These are phyloP conservation scores for Parafenestella ontariensis DNA, from an alignment of 2,329 filamentous ascomycete species.

Conservation along the genomic window DNA sequence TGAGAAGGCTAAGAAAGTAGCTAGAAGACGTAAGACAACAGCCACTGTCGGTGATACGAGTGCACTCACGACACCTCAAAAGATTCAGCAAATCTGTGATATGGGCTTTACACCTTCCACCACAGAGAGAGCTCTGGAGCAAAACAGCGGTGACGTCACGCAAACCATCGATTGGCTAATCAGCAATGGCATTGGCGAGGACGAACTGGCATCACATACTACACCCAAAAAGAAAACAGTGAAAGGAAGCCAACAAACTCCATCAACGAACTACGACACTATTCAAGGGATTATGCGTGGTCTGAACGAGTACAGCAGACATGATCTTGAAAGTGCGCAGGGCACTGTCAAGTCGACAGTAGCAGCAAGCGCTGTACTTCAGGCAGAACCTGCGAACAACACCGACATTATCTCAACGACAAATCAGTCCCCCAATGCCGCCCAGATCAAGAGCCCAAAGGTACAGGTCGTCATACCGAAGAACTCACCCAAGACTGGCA, in stretches of 20 bases:
- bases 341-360: background rate
- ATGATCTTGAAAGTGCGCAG: background rate
- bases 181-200: slow-evolving; percentile 30
- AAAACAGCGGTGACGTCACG: slow-evolving; percentile 39
- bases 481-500: slow-evolving; percentile 8
- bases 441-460: slow-evolving; percentile 18
- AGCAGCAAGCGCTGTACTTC: background rate
- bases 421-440: background rate
- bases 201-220: slow-evolving; percentile 37
- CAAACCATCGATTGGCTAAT: slow-evolving; percentile 43
- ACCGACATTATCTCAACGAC: background rate
- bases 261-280: slow-evolving; percentile 2
- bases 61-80: slow-evolving; percentile 33
- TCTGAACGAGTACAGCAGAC: slow-evolving; percentile 8
- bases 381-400: background rate
- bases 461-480: slow-evolving; percentile 36
- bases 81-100: slow-evolving; percentile 41
- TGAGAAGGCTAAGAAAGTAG: slow-evolving; percentile 32
- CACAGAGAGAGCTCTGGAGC: slow-evolving; percentile 31
- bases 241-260: background rate
- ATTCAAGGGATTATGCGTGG: slow-evolving; percentile 10
- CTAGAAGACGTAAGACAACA: slow-evolving; percentile 35
- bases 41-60: slow-evolving; percentile 6
- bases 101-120: slow-evolving; percentile 47
- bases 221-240: slow-evolving; percentile 13